These are phyloP conservation scores for Vanrija pseudolonga DNA, from an alignment of 1,284 basidiomycete genomes.

Conservation along the genomic window DNA sequence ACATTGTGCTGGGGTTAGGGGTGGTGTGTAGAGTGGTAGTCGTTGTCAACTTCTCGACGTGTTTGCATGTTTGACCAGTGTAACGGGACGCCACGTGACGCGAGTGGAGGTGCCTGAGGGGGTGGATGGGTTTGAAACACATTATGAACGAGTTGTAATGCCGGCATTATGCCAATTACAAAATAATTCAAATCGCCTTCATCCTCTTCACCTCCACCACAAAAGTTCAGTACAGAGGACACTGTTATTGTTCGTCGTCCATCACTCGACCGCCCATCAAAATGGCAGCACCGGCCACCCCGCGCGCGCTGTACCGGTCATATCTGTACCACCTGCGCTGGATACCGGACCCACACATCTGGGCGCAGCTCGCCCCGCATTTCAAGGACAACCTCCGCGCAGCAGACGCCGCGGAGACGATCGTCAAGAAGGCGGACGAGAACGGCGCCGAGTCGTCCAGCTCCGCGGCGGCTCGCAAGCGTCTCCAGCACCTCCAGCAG, in stretches of 20 bases:
- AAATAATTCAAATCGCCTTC: not conserved
- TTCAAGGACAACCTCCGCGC: slow-evolving; percentile 8
- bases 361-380: slow-evolving; percentile 25
- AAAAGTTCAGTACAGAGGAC: not conserved
- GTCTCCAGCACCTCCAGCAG: not conserved
- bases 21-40: not conserved
- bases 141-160: not conserved
- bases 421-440: not conserved
- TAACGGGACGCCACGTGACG: not conserved
- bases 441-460: not conserved
- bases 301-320: slow-evolving; percentile 26
- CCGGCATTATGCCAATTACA: not conserved
- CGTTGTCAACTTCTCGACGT: not conserved
- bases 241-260: not conserved
- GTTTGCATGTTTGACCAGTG: not conserved
- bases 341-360: slow-evolving; percentile 41
- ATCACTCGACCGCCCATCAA: not conserved
- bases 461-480: not conserved
- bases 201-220: too few species aligned
- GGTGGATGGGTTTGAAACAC: not conserved
- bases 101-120: not conserved
- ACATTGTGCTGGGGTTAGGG: slow-evolving; percentile 19
- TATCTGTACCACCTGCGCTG: slow-evolving; percentile 31
- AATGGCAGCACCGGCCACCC: not conserved
- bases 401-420: not conserved